Conservation (phyloP, 179 eudicot genomes). For the Corrigiola litoralis region DNA sequence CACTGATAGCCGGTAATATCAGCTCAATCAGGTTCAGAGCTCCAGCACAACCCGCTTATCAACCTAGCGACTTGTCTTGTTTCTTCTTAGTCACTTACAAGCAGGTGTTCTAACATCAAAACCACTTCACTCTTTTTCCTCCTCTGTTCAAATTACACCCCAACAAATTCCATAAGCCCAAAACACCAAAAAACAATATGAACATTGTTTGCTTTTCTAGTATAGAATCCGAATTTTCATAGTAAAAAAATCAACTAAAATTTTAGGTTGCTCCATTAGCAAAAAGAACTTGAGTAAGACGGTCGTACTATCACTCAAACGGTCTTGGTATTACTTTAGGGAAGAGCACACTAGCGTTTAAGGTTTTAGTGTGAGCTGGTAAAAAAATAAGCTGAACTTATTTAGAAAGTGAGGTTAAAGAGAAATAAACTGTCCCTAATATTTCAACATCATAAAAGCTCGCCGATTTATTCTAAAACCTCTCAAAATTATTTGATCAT, state of each 20-base stretch:
- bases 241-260: neutral
- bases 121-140: slow-evolving; percentile 14
- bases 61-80: slow-evolving; percentile 13
- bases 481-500: too few species aligned
- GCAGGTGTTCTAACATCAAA: slow-evolving; percentile 8
- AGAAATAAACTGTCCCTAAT: too few species aligned
- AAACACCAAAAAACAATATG: neutral
- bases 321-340: too few species aligned
- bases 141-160: slow-evolving; percentile 23
- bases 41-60: slow-evolving; percentile 12
- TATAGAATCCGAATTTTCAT: neutral
- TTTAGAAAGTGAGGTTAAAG: too few species aligned
- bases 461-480: too few species aligned
- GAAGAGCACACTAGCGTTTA: too few species aligned
- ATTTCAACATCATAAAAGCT: too few species aligned
- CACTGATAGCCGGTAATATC: neutral
- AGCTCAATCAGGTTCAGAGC: slow-evolving; percentile 23
- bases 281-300: neutral
- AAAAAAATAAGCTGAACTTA: too few species aligned
- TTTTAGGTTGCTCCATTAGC: neutral
- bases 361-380: too few species aligned
- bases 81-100: slow-evolving; percentile 19
- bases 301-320: too few species aligned
- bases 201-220: slow-evolving; percentile 1
- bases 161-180: slow-evolving; percentile 13